Evolutionary conservation across 2,329 filamentous ascomycete genomes (phyloP), one percentile per base, ranked within the genome.

Genomic region (Botrytis deweyae): DNA sequence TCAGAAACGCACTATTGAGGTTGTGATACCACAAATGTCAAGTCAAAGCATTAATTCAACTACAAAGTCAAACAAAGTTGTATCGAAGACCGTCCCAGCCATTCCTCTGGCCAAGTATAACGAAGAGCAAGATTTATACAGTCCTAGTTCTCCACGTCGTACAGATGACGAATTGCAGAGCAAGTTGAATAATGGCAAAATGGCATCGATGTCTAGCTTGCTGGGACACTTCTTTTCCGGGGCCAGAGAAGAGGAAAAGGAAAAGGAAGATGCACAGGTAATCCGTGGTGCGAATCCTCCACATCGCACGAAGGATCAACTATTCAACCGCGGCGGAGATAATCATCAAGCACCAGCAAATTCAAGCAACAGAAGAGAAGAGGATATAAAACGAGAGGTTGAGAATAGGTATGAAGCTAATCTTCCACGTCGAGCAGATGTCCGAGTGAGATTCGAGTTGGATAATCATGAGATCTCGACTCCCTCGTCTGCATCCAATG

Each of bases 281-380:
- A 6, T 10, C 1, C 33, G 1, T 33, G 6, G 18, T 1, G 10
- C 0, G 14, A 5, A 5, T 42, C 5, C n/a, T 55, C 8, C 9
- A 33, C 25, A 3, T 42, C 25, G 18, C 18, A 58, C 49, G 6
- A 40, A 42, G 8, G 4, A 4, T 40, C 36, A 22, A 18, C 1
- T 36, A 25, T 6, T 36, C 5, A 12, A 65, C 10, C 25, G 18
- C 16, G 10, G 7, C 25, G 18, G 63, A 36, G 42, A 49, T 25
- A 42, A 49, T 68, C 38, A 3, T 33, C 49, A 22, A 42, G 3
- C 25, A 33, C 9, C 38, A 22, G 36, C 49, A 29, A 29, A 2
- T 42, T 33, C 3, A 22, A 25, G 29, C 25, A 5, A 44, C 5
- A 25, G 18, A 22, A 25, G 18, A 22, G 25, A 22, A 25, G 65